Percentiles rank a stretch among this genome's conserved stretches.
phyloP scores from a whole-genome alignment of 108 stramenopile genomes.

The Stephanodiscus minutulus region DNA sequence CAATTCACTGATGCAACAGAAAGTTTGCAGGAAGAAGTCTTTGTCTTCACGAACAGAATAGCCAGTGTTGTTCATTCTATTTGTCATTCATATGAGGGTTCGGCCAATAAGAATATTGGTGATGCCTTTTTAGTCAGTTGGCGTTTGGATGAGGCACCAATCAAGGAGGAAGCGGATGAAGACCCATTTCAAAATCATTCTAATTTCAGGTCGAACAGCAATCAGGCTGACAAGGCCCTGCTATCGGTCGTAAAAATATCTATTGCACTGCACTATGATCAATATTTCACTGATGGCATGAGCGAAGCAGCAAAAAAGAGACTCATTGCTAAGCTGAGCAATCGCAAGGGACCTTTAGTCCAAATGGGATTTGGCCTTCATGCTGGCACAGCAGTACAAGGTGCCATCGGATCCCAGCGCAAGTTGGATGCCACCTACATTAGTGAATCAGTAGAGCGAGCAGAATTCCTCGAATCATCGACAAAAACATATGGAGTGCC shows the following conservation, averaged over 20 bases:
- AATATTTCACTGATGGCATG: slow-evolving; percentile 72
- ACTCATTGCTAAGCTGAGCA: slow-evolving; percentile 65
- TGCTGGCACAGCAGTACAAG: slow-evolving; percentile 96
- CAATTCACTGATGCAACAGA: slow-evolving; percentile 95
- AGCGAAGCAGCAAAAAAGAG: slow-evolving; percentile 54
- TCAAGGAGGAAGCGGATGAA: slow-evolving; percentile 20
- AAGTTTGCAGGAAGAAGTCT: slow-evolving; percentile 93
- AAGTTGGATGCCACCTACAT: slow-evolving; percentile 97
- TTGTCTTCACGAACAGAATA: slow-evolving; percentile 94
- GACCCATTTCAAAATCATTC: background rate
- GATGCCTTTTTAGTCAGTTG: slow-evolving; percentile 94
- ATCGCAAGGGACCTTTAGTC: slow-evolving; percentile 80
- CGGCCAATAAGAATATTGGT: slow-evolving; percentile 95
- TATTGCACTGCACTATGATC: slow-evolving; percentile 74
- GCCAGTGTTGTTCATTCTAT: slow-evolving; percentile 91
- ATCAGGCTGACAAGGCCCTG: slow-evolving; percentile 84
- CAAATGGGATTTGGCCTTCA: slow-evolving; percentile 95
- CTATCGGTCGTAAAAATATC: slow-evolving; percentile 85
- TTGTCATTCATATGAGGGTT: slow-evolving; percentile 69
- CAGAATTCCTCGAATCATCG: slow-evolving; percentile 87
- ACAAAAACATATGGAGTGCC: slow-evolving; percentile 89
- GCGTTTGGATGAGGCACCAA: slow-evolving; percentile 61
- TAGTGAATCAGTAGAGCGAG: slow-evolving; percentile 84
- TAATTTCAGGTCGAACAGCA: slow-evolving; percentile 47
- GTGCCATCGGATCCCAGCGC: slow-evolving; percentile 90